Evolutionary conservation across 2,329 filamentous ascomycete species (phyloP).

Genomic region (Trichoderma hamatum): DNA sequence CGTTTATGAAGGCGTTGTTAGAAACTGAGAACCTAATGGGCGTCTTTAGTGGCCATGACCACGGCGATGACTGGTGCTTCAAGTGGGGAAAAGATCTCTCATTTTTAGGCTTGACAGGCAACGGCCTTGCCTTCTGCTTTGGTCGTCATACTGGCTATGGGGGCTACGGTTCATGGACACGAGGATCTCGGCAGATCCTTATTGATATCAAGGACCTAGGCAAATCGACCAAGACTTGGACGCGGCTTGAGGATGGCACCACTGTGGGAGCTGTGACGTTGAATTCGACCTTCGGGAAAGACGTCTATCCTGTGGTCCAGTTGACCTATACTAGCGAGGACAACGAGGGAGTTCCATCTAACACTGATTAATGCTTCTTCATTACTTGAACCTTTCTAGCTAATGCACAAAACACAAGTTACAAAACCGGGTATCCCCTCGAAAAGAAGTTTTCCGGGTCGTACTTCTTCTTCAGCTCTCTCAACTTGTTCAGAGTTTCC

Average conservation of each 20-base stretch:
- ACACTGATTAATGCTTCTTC: background rate
- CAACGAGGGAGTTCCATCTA: background rate
- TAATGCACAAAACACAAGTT: background rate
- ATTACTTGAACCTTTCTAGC: background rate
- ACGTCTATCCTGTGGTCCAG: background rate
- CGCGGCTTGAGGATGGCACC: background rate
- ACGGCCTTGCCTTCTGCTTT: background rate
- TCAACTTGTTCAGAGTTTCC: background rate
- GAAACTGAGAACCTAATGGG: background rate
- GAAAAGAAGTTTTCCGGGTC: slow-evolving; percentile 19
- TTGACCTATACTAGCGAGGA: background rate
- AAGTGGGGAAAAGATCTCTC: background rate
- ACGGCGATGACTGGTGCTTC: background rate
- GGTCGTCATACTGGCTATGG: background rate
- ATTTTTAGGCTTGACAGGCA: background rate
- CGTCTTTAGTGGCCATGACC: background rate
- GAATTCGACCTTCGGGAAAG: background rate
- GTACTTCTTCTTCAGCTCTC: slow-evolving; percentile 6
- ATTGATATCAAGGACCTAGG: background rate
- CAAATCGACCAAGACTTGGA: background rate
- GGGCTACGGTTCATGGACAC: background rate
- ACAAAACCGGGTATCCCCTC: slow-evolving; percentile 11
- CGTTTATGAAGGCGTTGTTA: background rate
- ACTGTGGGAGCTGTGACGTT: background rate
- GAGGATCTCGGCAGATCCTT: background rate